Evolutionary conservation across 345 rosid species (phyloP), one percentile per base, ranked within the genome.

Genomic region (Litchi chinensis): DNA sequence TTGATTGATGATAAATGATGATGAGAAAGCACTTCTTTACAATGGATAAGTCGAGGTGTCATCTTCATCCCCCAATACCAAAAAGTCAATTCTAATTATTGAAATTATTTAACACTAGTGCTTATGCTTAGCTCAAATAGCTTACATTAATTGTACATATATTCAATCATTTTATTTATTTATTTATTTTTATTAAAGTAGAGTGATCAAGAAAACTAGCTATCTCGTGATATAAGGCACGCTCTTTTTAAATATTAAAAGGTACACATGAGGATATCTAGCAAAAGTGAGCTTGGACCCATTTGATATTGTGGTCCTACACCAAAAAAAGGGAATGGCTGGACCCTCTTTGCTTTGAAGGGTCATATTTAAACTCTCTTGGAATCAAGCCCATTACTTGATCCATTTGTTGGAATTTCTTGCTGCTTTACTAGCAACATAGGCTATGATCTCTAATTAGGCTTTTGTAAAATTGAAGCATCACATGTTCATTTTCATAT

Each of bases 41-140:
- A 64, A 65, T 75, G 63, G 63, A 65, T 65, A 76, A 76, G 52
- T 9, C 52, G 63, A 76, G 50, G 32, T 76, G 72, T 54, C 40
- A 67, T 76, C 52, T 40, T 67, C 73, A 67, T 37, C 79, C 71
- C 46, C 64, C 71, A 26, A 10, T 63, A 10, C 28, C 21, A 74
- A 71, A 50, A 56, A 56, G 26, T 10, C 43, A 6, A 32, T 3
- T 65, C 37, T 39, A 66, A 5, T 37, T 46, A 70, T 39, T 59
- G 54, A 73, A 40, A 60, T 59, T 32, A 57, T 59, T 21, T 12
- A 71, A 52, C 54, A 8, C 8, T 6, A 11, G 52, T 3, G 52
- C 8, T 46, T 32, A 32, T 32, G 4, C 37, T 32, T 32, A 32
- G 37, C 37, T 32, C 37, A 32, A 32, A 32, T 32, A 32, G 37